Evolutionary conservation across 139 green algal genomes (phyloP), one percentile per base, ranked within the genome.

Genomic region (Limnomonas spitsbergensis): DNA sequence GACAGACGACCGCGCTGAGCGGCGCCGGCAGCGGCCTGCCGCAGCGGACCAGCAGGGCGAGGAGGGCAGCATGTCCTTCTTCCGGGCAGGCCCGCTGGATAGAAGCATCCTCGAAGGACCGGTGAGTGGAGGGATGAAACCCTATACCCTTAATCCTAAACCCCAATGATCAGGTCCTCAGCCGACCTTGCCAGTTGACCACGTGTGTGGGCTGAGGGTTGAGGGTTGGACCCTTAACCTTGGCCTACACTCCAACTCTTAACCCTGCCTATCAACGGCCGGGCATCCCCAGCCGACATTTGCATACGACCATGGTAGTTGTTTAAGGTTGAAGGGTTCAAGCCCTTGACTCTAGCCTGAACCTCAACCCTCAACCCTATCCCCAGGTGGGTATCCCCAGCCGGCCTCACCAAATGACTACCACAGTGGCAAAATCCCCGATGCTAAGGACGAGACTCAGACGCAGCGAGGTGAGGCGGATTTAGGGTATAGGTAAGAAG

Each of bases 1-100:
- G 7, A 75, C 69, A 20, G 69, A 75, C 69, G 69, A 75, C 24
- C 69, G 69, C 31, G 69, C 29, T 20, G 69, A 47, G 36, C 7
- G 69, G 69, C 69, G 69, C 26, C 6, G 69, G 7, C 7, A 42
- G 69, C 7, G 9, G 69, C 24, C 24, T 52, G 69, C 24, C 14
- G 69, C 26, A 6, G 31, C 40, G 7, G 69, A 53, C 9, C 9
- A 34, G 4, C 20, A 20, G 9, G 69, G 36, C 6, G 69, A 47
- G 7, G 69, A 29, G 7, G 7, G 40, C 4, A 7, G 47, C 14
- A 20, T 20, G 20, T 14, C 47, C 14, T 29, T 14, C 14, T 61
- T 71, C 24, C 9, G n/a, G 61, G 61, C 61, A 6, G 26, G 26
- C 6, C 61, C 61, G 27, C 6, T 71, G 61, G 26, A 34, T 34